These are phyloP conservation scores for Bretschneidera sinensis DNA, from an alignment of 345 rosid species.

Conservation along the genomic window DNA sequence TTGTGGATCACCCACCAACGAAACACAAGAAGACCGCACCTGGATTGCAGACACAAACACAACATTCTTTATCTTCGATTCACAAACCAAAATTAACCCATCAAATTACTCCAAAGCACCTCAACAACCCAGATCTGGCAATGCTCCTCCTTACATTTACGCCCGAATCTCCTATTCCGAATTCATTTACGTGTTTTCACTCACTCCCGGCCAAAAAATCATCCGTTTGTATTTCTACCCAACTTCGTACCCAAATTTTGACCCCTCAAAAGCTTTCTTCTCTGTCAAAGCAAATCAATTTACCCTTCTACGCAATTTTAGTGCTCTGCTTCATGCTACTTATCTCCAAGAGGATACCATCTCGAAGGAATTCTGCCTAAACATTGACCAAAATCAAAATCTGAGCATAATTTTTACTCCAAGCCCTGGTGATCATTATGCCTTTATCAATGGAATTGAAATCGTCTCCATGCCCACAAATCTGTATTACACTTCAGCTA, in stretches of 20 bases:
- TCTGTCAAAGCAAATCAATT: slow-evolving; percentile 20
- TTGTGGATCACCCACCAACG: slow-evolving; percentile 8
- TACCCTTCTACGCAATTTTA: slow-evolving; percentile 33
- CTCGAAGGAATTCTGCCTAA: slow-evolving; percentile 20
- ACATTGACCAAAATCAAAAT: neutral
- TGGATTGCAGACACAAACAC: slow-evolving; percentile 13
- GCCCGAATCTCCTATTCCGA: slow-evolving; percentile 24
- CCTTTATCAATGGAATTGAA: slow-evolving; percentile 34
- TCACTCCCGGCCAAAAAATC: slow-evolving; percentile 23
- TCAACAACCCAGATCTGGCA: neutral
- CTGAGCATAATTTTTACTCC: slow-evolving; percentile 36
- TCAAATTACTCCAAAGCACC: neutral
- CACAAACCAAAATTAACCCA: neutral
- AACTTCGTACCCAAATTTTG: slow-evolving; percentile 12
- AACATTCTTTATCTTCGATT: slow-evolving; percentile 1
- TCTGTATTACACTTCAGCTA: slow-evolving; percentile 20
- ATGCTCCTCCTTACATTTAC: slow-evolving; percentile 20
- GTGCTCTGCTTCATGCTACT: slow-evolving; percentile 13
- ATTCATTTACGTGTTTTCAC: slow-evolving; percentile 15
- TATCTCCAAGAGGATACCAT: neutral
- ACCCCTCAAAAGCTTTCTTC: slow-evolving; percentile 5
- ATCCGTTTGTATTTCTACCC: slow-evolving; percentile 29
- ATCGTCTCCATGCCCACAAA: slow-evolving; percentile 29
- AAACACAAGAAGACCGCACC: neutral
- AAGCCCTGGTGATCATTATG: slow-evolving; percentile 11